Evolutionary conservation across 345 rosid genomes (phyloP).

Genomic region (Reutealis trisperma): DNA sequence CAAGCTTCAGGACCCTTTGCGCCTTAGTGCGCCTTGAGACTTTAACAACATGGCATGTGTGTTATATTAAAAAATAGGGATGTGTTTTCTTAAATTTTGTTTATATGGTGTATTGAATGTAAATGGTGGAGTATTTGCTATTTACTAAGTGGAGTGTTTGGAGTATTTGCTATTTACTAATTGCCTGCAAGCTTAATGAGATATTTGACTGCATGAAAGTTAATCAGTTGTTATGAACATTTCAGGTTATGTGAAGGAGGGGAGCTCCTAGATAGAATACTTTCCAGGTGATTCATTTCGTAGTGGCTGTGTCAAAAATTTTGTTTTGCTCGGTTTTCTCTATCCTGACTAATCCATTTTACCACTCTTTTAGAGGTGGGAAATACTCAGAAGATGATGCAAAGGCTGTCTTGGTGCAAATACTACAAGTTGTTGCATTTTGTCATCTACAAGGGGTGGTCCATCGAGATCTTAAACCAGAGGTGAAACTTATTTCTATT

Average conservation of each 20-base stretch:
- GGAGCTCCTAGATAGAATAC: slow-evolving; percentile 95
- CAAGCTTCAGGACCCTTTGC: too few species aligned
- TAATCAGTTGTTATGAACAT: slow-evolving; percentile 19
- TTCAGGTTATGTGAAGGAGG: slow-evolving; percentile 96
- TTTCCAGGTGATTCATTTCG: slow-evolving; percentile 63
- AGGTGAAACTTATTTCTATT: slow-evolving; percentile 46
- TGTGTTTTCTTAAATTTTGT: background rate
- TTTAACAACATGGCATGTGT: too few species aligned
- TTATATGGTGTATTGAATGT: background rate
- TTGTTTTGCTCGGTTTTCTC: background rate
- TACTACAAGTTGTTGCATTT: slow-evolving; percentile 79
- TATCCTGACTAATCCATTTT: slow-evolving; percentile 28
- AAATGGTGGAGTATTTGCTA: background rate
- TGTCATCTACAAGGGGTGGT: slow-evolving; percentile 98
- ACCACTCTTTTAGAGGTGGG: slow-evolving; percentile 61
- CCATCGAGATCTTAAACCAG: slow-evolving; percentile 97
- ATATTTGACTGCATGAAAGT: background rate
- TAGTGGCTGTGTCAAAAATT: background rate
- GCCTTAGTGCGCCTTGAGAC: too few species aligned
- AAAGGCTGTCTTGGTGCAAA: slow-evolving; percentile 75
- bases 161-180: background rate
- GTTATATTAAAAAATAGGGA: background rate
- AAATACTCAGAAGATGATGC: slow-evolving; percentile 92
- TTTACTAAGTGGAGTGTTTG: too few species aligned
- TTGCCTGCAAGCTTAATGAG: background rate